phyloP scores from a whole-genome alignment of 2,329 filamentous ascomycete species.

The Biscogniauxia sp. region DNA sequence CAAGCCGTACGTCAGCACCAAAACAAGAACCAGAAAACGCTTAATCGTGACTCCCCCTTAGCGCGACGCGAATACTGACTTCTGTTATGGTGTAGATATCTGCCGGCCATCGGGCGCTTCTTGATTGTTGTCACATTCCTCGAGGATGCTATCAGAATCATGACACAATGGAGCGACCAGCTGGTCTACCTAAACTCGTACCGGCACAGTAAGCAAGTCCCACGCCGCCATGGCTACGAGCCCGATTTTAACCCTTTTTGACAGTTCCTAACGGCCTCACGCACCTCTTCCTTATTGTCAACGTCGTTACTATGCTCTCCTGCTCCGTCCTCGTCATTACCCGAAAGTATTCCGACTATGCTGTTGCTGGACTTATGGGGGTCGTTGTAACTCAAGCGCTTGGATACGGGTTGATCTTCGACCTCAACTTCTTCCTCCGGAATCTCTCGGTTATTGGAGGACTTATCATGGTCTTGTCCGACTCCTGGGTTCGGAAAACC shows the following conservation, averaged over 20 bases:
- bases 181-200: conserved; percentile 90
- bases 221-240: not conserved
- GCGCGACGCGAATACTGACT: conserved; percentile 1
- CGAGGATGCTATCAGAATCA: conserved; percentile 91
- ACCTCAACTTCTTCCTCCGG: conserved; percentile 99
- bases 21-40: not conserved
- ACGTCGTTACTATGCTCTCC: conserved; percentile 81
- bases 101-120: conserved; percentile 94
- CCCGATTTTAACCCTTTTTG: conserved; percentile 19
- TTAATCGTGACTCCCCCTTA: not conserved
- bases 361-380: conserved; percentile 82
- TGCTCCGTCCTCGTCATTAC: conserved; percentile 86
- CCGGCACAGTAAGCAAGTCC: conserved; percentile 71
- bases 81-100: conserved; percentile 59
- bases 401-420: conserved; percentile 96
- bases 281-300: conserved; percentile 87
- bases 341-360: conserved; percentile 90
- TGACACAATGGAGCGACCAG: conserved; percentile 97
- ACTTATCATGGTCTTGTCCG: conserved; percentile 94
- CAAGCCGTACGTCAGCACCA: conserved; percentile 73
- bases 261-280: conserved; percentile 84
- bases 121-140: conserved; percentile 98
- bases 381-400: conserved; percentile 93
- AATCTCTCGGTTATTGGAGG: conserved; percentile 97
- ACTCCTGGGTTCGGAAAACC: conserved; percentile 96